Evolutionary conservation across 1,284 basidiomycete species (phyloP).

Genomic region (Butyriboletus appendiculatus): DNA sequence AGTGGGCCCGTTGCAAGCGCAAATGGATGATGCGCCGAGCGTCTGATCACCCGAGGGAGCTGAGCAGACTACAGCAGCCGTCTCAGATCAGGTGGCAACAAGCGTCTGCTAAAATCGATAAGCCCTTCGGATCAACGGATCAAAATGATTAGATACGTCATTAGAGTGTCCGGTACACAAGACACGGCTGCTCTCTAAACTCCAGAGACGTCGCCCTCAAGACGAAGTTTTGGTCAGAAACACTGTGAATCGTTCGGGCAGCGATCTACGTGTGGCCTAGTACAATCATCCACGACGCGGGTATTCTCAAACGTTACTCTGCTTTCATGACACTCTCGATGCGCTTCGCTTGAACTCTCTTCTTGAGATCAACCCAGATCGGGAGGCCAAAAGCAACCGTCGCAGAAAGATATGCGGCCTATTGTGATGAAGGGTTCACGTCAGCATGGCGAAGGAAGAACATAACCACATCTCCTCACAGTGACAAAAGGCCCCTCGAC

Average conservation of each 20-base stretch:
- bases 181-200: background rate
- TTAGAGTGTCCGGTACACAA: background rate
- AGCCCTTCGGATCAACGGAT: background rate
- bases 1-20: background rate
- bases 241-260: background rate
- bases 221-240: background rate
- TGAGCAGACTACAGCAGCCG: background rate
- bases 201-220: background rate
- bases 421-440: background rate
- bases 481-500: conserved; percentile 51
- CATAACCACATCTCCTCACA: conserved; percentile 43
- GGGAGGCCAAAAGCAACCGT: conserved; percentile 46
- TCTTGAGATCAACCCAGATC: conserved; percentile 51
- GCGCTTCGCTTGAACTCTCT: conserved; percentile 60
- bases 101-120: background rate
- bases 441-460: conserved; percentile 7
- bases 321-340: conserved; percentile 78
- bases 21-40: background rate
- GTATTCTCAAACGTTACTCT: conserved; percentile 32
- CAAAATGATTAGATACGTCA: too few species aligned
- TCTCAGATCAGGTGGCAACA: background rate
- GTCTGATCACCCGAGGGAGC: background rate
- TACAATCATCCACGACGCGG: background rate
- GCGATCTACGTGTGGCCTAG: background rate
- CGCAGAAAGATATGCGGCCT: conserved; percentile 53